Base-by-base conservation (phyloP, 768 basidiomycete genomes). In the Strobilomyces dryophilus region DNA sequence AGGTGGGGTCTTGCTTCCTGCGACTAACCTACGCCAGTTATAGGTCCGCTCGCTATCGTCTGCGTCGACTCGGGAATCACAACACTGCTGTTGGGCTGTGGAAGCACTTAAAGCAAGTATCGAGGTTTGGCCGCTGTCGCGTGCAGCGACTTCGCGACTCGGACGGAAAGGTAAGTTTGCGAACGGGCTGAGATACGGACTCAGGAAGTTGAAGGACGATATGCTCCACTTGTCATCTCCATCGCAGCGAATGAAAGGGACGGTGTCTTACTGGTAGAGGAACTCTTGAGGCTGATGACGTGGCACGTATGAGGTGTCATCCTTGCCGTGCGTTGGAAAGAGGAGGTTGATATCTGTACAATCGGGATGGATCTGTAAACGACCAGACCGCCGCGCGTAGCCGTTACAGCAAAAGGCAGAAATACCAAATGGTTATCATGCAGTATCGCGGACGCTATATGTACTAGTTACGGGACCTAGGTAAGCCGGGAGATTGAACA, bases 1-100 rank as follows among this genome's bases (percentile, higher is more conserved):
- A 97, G 57, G 82, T 85, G 42, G 93, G 93, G 47, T 92, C 89
- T 65, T 90, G 89, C 64, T 92, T 95, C 60, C 94, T 76, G 52
- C 94, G 75, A 59, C 83, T 89, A 84, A 58, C 87, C 89, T 4
- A 94, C 94, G 66, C 89, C 86, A 46, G 86, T 85, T 45, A 94
- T 97, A 54, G 92, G 85, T 37, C 85, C 84, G 34, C 93, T 95
- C 42, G 94, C 97, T 12, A 97, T 94, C 56, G 92, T 92, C 66
- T 81, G 85, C 68, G 89, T 89, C 29, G 81, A 78, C 21, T 81
- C 74, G 11, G 18, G 18, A 39, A 69, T 11, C 44, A 29, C 0
- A 29, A 54, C 61, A 6, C 45, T 3, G 3, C 41, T 24, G 26
- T 20, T 50, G 21, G 59, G 37, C 14, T 43, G 61, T 29, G n/a